Percentiles rank a stretch among this genome's conserved stretches.
Evolutionary conservation across 164 flowering plant genomes (phyloP).

Genomic region (Dillenia turbinata): DNA sequence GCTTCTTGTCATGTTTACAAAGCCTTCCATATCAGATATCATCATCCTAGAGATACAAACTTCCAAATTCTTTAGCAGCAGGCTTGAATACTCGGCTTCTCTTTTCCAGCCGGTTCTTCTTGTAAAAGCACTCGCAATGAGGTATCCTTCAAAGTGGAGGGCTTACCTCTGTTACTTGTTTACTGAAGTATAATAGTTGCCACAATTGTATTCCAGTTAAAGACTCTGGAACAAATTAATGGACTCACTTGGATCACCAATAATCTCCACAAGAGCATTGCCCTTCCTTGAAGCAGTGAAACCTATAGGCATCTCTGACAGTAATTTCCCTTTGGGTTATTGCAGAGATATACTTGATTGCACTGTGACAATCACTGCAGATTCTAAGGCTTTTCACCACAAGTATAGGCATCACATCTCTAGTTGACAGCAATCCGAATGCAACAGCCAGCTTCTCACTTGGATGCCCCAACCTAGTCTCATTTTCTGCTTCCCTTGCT

Average conservation of each 20-base stretch:
- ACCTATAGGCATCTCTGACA: conserved; percentile 68
- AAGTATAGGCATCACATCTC: conserved; percentile 48
- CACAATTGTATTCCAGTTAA: background rate
- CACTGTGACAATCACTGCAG: conserved; percentile 84
- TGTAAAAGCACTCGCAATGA: too few species aligned
- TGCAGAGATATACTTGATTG: conserved; percentile 60
- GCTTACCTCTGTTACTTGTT: too few species aligned
- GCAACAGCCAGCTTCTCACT: conserved; percentile 89
- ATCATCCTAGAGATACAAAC: too few species aligned
- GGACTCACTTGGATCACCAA: conserved; percentile 39
- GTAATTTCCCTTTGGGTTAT: conserved; percentile 65
- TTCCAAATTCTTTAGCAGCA: too few species aligned
- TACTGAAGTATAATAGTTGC: too few species aligned
- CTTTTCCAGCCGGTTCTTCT: too few species aligned
- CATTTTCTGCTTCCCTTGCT: conserved; percentile 39
- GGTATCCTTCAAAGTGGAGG: too few species aligned
- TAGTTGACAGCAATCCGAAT: conserved; percentile 62
- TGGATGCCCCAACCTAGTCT: conserved; percentile 51
- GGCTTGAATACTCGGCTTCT: too few species aligned
- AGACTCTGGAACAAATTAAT: background rate
- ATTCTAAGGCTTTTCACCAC: conserved; percentile 75
- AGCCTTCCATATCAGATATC: too few species aligned
- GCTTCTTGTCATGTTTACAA: too few species aligned
- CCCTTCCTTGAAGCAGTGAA: conserved; percentile 75
- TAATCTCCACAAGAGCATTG: conserved; percentile 77